phyloP scores from a whole-genome alignment of 129 eudicot species.

The Tagetes erecta region DNA sequence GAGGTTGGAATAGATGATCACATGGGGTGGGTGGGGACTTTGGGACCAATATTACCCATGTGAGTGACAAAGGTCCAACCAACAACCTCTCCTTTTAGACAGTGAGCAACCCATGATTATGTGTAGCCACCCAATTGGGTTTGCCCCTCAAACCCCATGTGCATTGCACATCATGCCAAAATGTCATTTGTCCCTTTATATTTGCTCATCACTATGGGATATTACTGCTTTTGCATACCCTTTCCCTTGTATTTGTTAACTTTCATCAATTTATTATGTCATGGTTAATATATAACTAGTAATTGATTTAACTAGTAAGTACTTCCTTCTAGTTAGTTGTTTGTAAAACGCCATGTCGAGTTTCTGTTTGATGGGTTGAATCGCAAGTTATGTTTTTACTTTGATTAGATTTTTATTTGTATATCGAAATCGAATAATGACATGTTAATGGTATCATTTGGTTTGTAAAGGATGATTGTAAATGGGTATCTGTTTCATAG shows the following conservation, averaged over 20 bases:
- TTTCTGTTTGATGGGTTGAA: background rate
- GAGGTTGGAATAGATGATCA: constrained; percentile 18
- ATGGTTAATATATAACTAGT: background rate
- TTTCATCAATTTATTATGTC: background rate
- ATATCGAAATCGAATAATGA: too few species aligned
- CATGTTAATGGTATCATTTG: too few species aligned
- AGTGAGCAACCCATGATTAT: constrained; percentile 32
- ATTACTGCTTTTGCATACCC: background rate
- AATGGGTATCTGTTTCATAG: background rate
- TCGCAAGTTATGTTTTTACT: background rate
- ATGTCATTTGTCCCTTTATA: constrained; percentile 22
- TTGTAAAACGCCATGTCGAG: background rate
- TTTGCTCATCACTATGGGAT: too few species aligned
- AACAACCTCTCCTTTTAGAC: constrained; percentile 22
- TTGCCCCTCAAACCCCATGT: constrained; percentile 25
- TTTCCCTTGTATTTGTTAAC: constrained; percentile 7
- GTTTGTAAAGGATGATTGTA: too few species aligned
- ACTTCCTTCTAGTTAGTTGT: background rate
- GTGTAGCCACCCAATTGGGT: constrained; percentile 26
- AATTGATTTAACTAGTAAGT: background rate
- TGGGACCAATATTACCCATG: constrained; percentile 28
- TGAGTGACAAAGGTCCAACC: constrained; percentile 37
- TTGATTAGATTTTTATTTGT: background rate
- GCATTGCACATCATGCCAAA: constrained; percentile 40
- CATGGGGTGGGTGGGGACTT: background rate